phyloP scores from a whole-genome alignment of 2,329 filamentous ascomycete genomes.

The Cercospora canescens region DNA sequence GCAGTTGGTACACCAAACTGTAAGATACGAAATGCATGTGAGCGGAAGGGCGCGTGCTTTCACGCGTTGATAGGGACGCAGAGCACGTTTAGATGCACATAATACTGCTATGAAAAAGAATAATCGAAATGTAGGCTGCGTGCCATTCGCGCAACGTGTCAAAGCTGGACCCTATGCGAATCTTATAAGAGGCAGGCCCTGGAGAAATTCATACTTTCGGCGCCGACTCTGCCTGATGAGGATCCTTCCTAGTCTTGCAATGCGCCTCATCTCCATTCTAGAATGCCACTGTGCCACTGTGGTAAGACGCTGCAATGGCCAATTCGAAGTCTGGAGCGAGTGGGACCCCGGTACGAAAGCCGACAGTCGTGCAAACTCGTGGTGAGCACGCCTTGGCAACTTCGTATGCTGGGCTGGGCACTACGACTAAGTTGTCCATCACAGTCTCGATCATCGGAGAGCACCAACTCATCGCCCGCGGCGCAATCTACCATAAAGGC shows the following conservation, averaged over 20 bases:
- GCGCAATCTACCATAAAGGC: too few relatives aligned
- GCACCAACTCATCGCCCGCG: too few relatives aligned
- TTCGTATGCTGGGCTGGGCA: too few relatives aligned
- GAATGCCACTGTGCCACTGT: too few relatives aligned
- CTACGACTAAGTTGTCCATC: too few relatives aligned
- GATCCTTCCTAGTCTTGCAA: not conserved
- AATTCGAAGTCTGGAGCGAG: not conserved
- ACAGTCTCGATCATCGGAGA: too few relatives aligned
- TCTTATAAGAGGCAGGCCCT: too few relatives aligned
- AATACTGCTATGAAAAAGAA: not conserved
- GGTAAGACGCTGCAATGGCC: not conserved
- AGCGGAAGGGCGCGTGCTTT: conserved; percentile 1
- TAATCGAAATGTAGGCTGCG: not conserved
- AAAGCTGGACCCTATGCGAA: too few relatives aligned
- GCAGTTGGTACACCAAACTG: not conserved
- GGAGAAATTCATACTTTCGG: not conserved
- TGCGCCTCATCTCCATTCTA: not conserved
- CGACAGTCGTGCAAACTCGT: not conserved
- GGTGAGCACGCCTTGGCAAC: not conserved
- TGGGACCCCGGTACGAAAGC: not conserved
- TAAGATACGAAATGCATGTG: conserved; percentile 13
- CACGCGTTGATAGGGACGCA: conserved; percentile 1
- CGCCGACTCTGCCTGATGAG: too few relatives aligned
- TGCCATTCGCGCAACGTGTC: not conserved
- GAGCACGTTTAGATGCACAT: conserved; percentile 10